These are phyloP conservation scores for Craspedostauros australis DNA, from an alignment of 108 stramenopile genomes.

Conservation along the genomic window DNA sequence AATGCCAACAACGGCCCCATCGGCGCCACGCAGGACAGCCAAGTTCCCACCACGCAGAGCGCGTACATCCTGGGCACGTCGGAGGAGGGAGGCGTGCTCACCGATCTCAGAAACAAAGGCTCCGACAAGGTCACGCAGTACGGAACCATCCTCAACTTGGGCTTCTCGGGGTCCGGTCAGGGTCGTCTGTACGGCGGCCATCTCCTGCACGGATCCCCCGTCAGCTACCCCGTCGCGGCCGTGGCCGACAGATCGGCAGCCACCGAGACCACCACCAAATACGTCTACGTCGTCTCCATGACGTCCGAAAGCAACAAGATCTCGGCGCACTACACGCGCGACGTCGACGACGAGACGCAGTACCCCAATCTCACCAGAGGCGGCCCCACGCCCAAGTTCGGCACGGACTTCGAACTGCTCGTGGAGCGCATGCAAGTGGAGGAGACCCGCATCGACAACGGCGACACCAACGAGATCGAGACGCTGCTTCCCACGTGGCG, in stretches of 20 bases:
- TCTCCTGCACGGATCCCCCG: slow-evolving; percentile 1
- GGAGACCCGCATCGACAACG: background rate
- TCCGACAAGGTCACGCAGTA: slow-evolving; percentile 17
- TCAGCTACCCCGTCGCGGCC: slow-evolving; percentile 18
- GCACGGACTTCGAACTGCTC: slow-evolving; percentile 18
- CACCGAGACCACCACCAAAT: slow-evolving; percentile 5
- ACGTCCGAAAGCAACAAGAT: slow-evolving; percentile 9
- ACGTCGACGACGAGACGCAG: slow-evolving; percentile 1
- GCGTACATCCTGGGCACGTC: slow-evolving; percentile 26
- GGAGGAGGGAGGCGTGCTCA: slow-evolving; percentile 15
- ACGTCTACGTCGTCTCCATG: slow-evolving; percentile 22
- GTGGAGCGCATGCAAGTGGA: slow-evolving; percentile 16
- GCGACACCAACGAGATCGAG: background rate
- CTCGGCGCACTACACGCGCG: slow-evolving; percentile 7
- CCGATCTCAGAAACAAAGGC: background rate
- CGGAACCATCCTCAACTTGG: slow-evolving; percentile 16
- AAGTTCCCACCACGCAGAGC: too few species aligned
- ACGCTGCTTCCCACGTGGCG: slow-evolving; percentile 16
- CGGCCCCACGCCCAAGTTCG: slow-evolving; percentile 23
- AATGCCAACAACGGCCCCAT: too few species aligned
- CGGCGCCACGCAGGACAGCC: too few species aligned
- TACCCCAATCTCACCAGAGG: slow-evolving; percentile 29
- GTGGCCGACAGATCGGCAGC: too few species aligned
- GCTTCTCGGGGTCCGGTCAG: background rate
- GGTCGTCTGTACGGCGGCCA: slow-evolving; percentile 13